Percentiles rank a stretch among this genome's conserved stretches.
phyloP scores from a whole-genome alignment of 306 rosid genomes.

The Sphenostylis stenocarpa region DNA sequence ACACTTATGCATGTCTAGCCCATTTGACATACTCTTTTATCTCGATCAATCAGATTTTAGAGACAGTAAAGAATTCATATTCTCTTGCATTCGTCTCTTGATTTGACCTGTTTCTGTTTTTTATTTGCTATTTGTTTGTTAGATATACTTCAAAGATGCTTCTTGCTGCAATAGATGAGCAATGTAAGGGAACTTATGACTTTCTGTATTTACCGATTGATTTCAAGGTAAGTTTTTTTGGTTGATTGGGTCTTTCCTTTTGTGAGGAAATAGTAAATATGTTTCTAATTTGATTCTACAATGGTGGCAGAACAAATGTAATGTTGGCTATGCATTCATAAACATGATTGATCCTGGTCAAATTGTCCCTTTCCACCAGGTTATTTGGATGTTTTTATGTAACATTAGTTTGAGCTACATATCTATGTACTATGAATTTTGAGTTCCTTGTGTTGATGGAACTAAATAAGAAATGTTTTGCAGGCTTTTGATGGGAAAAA shows the following conservation, averaged over 20 bases:
- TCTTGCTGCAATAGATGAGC: slow-evolving; percentile 78
- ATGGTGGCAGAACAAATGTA: slow-evolving; percentile 70
- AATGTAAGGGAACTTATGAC: slow-evolving; percentile 73
- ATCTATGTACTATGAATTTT: not conserved
- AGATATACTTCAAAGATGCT: slow-evolving; percentile 86
- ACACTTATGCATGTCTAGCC: not conserved
- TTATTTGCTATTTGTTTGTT: not conserved
- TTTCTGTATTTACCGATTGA: slow-evolving; percentile 77
- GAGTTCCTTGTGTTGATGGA: not conserved
- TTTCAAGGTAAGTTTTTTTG: slow-evolving; percentile 57
- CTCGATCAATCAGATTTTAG: slow-evolving; percentile 5
- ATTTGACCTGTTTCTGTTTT: not conserved
- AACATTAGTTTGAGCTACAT: not conserved
- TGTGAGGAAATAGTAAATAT: not conserved
- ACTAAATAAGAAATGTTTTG: slow-evolving; percentile 21
- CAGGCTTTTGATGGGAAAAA: slow-evolving; percentile 80
- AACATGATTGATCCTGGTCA: slow-evolving; percentile 69
- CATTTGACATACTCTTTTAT: not conserved
- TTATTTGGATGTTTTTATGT: slow-evolving; percentile 19
- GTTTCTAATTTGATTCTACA: slow-evolving; percentile 26
- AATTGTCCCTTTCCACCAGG: slow-evolving; percentile 72
- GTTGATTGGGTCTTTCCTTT: slow-evolving; percentile 11
- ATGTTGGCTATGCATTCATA: slow-evolving; percentile 83
- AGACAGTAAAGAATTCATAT: slow-evolving; percentile 5
- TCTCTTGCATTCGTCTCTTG: not conserved